Evolutionary conservation across 78 protist species (phyloP).

Genomic region (Dictyostelium purpureum): DNA sequence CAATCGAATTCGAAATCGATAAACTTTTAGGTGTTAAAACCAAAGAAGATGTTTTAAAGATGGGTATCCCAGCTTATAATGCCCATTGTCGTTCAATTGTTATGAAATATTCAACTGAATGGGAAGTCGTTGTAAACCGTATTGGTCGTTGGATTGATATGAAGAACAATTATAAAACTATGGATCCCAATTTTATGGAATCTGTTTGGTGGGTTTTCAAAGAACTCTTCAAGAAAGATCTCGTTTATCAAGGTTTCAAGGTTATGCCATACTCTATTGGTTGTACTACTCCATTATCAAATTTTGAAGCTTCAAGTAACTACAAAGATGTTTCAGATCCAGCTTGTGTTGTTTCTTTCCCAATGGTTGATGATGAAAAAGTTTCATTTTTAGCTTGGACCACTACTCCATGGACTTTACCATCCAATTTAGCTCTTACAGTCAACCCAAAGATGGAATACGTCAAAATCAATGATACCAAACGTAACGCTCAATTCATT

Average conservation of each 20-base stretch:
- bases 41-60: conserved; percentile 92
- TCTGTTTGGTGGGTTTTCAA: conserved; percentile 98
- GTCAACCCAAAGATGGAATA: conserved; percentile 96
- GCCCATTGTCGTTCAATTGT: conserved; percentile 96
- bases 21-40: conserved; percentile 93
- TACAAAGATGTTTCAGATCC: conserved; percentile 97
- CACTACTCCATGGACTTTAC: conserved; percentile 99
- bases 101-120: conserved; percentile 95
- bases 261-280: conserved; percentile 99
- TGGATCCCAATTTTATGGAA: conserved; percentile 98
- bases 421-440: conserved; percentile 97
- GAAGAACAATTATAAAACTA: conserved; percentile 99
- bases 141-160: conserved; percentile 99
- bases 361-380: conserved; percentile 31
- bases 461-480: conserved; percentile 86
- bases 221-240: conserved; percentile 90
- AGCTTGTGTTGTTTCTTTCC: conserved; percentile 75
- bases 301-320: conserved; percentile 98
- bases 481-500: conserved; percentile 35
- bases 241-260: conserved; percentile 99
- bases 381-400: conserved; percentile 98
- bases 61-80: conserved; percentile 98
- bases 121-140: conserved; percentile 95
- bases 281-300: conserved; percentile 98
- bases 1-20: conserved; percentile 99